Evolutionary conservation across 108 stramenopile species (phyloP), one percentile per base, ranked within the genome.

Genomic region (Parietichytrium sp.): DNA sequence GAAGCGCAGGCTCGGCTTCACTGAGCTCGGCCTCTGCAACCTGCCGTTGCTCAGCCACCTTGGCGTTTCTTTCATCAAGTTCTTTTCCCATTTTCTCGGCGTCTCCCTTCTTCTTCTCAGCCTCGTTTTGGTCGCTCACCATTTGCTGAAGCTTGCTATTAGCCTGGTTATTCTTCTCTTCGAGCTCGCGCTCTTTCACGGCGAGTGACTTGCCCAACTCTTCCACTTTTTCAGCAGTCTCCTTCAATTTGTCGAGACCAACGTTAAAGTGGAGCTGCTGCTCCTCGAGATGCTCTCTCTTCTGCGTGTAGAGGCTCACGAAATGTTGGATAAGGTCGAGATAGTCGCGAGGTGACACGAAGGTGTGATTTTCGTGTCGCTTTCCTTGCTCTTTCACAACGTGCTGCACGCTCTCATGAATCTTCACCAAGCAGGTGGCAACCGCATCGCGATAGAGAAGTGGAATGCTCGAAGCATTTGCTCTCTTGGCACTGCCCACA

Each of bases 81-180:
- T 95, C 95, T n/a, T 83, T 81, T 72, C 90, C 92, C 88, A 98
- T 91, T 55, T 86, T 86, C 55, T 97, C 96, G 1, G 96, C 97
- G 82, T 94, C 93, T 3, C 83, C 89, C 86, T 98, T 97, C 27
- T 94, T 81, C 79, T 93, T 90, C 82, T 99, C 97, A 3, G 97
- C 97, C 54, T 90, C 91, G 80, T 96, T 96, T 48, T 98, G 97
- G 49, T 97, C 96, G n/a, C 91, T 94, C 27, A 99, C 95, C 97
- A 99, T 98, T 83, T 96, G 94, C 82, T 94, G 93, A 4, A 99
- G 92, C 87, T 99, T 98, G 25, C 91, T 87, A 83, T 97, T 96
- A 4, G 97, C 98, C 23, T 93, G 85, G 7, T 80, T 84, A 77
- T 98, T 96, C 86, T 98, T 95, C 50, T 91, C 89, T 18, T 87